Base-by-base conservation (phyloP, 805 yeast species). In the Blastobotrys chiropterorum region DNA sequence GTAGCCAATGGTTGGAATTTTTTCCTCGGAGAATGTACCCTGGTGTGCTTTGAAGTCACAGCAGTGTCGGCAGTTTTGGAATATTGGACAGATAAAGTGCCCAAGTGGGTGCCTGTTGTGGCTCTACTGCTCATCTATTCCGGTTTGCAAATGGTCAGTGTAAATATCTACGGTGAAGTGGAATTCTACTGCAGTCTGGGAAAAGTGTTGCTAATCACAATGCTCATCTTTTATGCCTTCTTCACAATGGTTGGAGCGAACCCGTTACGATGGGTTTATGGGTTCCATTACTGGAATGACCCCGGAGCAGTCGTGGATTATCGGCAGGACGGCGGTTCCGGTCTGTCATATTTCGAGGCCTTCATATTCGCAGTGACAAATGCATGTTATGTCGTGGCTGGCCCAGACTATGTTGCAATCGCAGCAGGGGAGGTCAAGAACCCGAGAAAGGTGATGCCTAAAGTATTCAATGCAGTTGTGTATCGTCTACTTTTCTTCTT, bases 211-310 rank as follows among this genome's bases (percentile, higher is more conserved):
- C 72, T 88, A 46, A 89, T 90, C 13, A 64, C 83, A n/a, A 95
- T 94, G 1, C 72, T 88, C 46, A 76, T 88, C 53, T 61, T 84
- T 22, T 88, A 85, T 67, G 86, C 94, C 1, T 83, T 88, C 59
- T 65, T 86, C 50, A 88, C 87, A 95, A 79, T 85, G 38, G 96
- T 96, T 30, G 96, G 95, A 22, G 88, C 87, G 64, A 95, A 95
- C 1, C 66, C 72, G 41, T 80, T 78, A 54, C 86, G 85, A 57
- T 76, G 72, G 3, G 80, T 72, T 57, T 73, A 81, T 45, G 86
- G 86, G 1, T 80, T 82, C 62, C 65, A 82, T 44, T 74, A 78
- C 61, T 82, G 82, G 78, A 65, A 64, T 13, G 64, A 74, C 45
- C 82, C 80, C 15, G 80, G 78, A 44, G 78, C 82, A 2, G 81